A percentile compares a stretch with the other conserved stretches of the same genome.
Conservation (phyloP, 202 grass and related monocot genomes). For the Saccharum hybrid region DNA sequence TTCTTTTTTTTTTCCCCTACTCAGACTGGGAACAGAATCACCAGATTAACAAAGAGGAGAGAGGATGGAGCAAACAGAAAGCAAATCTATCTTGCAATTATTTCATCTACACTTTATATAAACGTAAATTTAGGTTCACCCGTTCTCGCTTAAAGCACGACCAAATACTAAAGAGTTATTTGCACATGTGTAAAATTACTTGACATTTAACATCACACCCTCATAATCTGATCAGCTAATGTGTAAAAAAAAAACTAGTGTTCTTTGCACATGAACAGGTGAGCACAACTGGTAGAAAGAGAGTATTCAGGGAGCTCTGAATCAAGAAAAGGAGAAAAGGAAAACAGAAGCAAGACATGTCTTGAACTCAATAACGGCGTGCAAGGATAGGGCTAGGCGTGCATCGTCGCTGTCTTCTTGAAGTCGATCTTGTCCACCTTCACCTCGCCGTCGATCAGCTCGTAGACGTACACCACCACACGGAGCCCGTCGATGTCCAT, state of each 20-base stretch:
- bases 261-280: slow-evolving; percentile 9
- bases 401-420: slow-evolving; percentile 82
- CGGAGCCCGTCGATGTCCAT: slow-evolving; percentile 97
- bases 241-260: neutral
- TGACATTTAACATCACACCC: neutral
- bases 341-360: slow-evolving; percentile 3
- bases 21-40: neutral
- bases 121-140: neutral
- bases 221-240: slow-evolving; percentile 20
- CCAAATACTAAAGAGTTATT: neutral
- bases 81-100: neutral
- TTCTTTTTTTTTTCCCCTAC: neutral
- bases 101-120: slow-evolving; percentile 9
- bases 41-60: neutral
- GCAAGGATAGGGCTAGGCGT: neutral
- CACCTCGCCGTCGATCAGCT: slow-evolving; percentile 93
- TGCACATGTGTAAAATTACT: neutral
- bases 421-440: slow-evolving; percentile 99
- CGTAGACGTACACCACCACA: slow-evolving; percentile 93
- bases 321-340: neutral
- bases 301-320: neutral
- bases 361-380: neutral
- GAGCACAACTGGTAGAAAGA: neutral
- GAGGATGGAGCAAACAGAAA: neutral
- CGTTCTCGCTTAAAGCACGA: neutral